Conservation (phyloP, 164 flowering plant species). For the Chloranthus sessilifolius region DNA sequence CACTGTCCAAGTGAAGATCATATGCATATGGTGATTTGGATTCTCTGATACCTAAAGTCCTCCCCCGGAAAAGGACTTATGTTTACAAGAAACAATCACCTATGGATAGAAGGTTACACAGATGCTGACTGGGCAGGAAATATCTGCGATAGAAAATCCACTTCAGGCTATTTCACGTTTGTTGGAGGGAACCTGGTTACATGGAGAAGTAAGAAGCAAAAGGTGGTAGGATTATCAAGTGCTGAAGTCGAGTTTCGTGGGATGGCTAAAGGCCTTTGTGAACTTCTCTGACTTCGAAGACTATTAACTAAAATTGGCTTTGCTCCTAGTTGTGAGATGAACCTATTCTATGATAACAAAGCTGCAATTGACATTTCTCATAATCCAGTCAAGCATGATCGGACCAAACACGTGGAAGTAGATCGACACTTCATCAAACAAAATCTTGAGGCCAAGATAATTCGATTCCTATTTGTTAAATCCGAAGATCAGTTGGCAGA, state of each 20-base stretch:
- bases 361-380: not conserved
- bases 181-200: not conserved
- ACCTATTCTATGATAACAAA: conserved; percentile 8
- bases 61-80: not conserved
- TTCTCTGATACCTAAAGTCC: not conserved
- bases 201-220: not conserved
- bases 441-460: conserved; percentile 10
- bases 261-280: conserved; percentile 13
- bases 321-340: conserved; percentile 4
- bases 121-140: conserved; percentile 1
- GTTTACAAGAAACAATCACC: not conserved
- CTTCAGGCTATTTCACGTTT: not conserved
- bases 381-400: conserved; percentile 9
- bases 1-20: not conserved
- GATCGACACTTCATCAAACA: not conserved
- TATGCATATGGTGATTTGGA: not conserved
- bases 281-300: conserved; percentile 9
- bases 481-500: not conserved
- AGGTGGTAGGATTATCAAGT: not conserved
- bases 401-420: conserved; percentile 6
- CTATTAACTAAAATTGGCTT: conserved; percentile 4
- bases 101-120: not conserved
- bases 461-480: conserved; percentile 4
- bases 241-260: conserved; percentile 4
- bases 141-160: too few species aligned